These are phyloP conservation scores for Nicotiana attenuata DNA, from an alignment of 257 asterid genomes.

Conservation along the genomic window DNA sequence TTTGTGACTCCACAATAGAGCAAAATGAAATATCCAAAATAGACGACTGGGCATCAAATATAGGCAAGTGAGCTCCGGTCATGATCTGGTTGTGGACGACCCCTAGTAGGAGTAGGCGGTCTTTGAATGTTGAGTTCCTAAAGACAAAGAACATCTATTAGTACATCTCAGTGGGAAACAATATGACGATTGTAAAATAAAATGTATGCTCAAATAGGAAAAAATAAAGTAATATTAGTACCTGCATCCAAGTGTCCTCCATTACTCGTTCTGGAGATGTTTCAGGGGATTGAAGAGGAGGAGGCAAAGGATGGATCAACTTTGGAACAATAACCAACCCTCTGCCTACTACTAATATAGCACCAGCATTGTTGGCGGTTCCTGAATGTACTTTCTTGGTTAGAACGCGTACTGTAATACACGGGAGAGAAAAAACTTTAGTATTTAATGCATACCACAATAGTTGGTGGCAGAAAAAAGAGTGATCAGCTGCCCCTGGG, in stretches of 20 bases:
- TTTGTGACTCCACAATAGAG: neutral
- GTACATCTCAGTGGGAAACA: neutral
- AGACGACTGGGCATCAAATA: slow-evolving; percentile 33
- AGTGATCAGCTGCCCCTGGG: slow-evolving; percentile 96
- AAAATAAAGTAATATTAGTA: slow-evolving; percentile 12
- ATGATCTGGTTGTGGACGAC: slow-evolving; percentile 90
- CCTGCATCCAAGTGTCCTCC: slow-evolving; percentile 99
- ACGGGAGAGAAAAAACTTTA: neutral
- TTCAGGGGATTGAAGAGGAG: slow-evolving; percentile 93
- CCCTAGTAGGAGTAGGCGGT: slow-evolving; percentile 97
- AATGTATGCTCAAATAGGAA: neutral
- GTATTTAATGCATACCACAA: slow-evolving; percentile 57
- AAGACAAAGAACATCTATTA: slow-evolving; percentile 8
- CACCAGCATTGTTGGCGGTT: slow-evolving; percentile 97
- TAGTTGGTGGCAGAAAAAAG: slow-evolving; percentile 99
- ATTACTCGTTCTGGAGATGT: slow-evolving; percentile 83
- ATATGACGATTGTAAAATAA: neutral
- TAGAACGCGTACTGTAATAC: slow-evolving; percentile 10
- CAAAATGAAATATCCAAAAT: neutral
- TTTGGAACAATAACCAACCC: slow-evolving; percentile 90
- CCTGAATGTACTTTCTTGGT: slow-evolving; percentile 44
- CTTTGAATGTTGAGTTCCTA: slow-evolving; percentile 98
- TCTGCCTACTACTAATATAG: slow-evolving; percentile 91
- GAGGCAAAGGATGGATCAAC: slow-evolving; percentile 95
- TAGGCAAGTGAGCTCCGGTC: slow-evolving; percentile 91